These are phyloP conservation scores for Hemisphaericaspora lyxosophila DNA, from an alignment of 1,139 yeast species.

Conservation along the genomic window DNA sequence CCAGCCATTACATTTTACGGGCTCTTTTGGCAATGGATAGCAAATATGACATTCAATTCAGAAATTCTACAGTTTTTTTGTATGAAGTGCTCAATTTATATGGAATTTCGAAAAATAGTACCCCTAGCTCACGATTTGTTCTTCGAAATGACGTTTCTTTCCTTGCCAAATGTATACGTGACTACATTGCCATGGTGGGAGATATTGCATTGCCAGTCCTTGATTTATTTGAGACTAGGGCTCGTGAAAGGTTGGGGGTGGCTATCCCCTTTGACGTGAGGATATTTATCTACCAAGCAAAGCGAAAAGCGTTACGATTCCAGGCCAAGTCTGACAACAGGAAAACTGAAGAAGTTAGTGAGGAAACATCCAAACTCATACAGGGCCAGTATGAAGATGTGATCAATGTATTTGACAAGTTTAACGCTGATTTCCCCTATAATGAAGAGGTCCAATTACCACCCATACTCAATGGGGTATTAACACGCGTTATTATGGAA, in stretches of 20 bases:
- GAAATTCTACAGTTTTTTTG: constrained; percentile 6
- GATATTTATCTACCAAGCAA: not conserved
- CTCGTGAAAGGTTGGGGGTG: not conserved
- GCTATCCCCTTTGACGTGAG: constrained; percentile 1
- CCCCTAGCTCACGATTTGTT: not conserved
- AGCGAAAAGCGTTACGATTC: not conserved
- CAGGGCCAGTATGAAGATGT: not conserved
- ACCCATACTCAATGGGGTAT: not conserved
- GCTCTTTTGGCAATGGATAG: constrained; percentile 1
- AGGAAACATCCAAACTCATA: not conserved
- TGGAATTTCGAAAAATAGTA: constrained; percentile 1
- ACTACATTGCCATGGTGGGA: not conserved
- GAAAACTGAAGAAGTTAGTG: not conserved
- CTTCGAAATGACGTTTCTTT: not conserved
- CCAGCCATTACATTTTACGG: not conserved
- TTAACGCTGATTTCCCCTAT: constrained; percentile 4
- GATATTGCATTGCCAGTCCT: not conserved
- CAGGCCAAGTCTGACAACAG: too few relatives aligned
- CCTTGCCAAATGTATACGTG: constrained; percentile 3
- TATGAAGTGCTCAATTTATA: constrained; percentile 5
- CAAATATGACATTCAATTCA: not conserved
- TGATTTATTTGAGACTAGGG: not conserved
- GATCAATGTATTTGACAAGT: not conserved
- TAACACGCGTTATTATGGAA: not conserved
- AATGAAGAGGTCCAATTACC: not conserved